A percentile compares a stretch with the other conserved stretches of the same genome.
These are phyloP conservation scores for Paracoccidioides brasiliensis DNA, from an alignment of 2,329 filamentous ascomycete species.

Conservation along the genomic window DNA sequence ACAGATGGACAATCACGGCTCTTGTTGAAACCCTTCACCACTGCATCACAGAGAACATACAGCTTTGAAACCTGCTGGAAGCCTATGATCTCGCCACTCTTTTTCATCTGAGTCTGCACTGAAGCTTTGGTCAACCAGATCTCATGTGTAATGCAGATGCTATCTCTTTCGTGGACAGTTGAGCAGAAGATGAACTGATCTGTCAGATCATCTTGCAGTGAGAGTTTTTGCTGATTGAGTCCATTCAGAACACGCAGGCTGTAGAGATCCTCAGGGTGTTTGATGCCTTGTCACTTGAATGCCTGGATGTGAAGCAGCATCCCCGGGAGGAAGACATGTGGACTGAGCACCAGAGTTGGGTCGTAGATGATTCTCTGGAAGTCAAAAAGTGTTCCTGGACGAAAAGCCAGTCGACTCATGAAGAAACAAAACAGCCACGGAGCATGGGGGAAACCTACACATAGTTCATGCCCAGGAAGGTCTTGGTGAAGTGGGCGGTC, in stretches of 20 bases:
- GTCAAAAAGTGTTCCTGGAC: conserved; percentile 12
- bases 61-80: background rate
- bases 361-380: conserved; percentile 14
- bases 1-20: background rate
- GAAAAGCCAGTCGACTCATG: background rate
- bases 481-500: conserved; percentile 8
- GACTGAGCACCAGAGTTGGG: conserved; percentile 12
- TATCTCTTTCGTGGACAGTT: conserved; percentile 15
- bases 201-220: conserved; percentile 3
- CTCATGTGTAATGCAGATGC: conserved; percentile 1
- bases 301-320: conserved; percentile 11
- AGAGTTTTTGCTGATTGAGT: conserved; percentile 6
- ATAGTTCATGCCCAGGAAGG: conserved; percentile 9
- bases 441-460: conserved; percentile 2
- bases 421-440: background rate
- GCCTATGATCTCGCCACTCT: background rate
- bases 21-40: background rate
- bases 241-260: conserved; percentile 8
- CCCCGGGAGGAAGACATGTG: conserved; percentile 9
- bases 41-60: background rate
- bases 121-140: background rate
- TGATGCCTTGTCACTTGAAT: conserved; percentile 8
- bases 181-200: conserved; percentile 10
- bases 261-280: conserved; percentile 9
- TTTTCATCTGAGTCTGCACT: background rate